Conservation (phyloP, 2,329 filamentous ascomycete genomes). For the Botryotinia calthae region DNA sequence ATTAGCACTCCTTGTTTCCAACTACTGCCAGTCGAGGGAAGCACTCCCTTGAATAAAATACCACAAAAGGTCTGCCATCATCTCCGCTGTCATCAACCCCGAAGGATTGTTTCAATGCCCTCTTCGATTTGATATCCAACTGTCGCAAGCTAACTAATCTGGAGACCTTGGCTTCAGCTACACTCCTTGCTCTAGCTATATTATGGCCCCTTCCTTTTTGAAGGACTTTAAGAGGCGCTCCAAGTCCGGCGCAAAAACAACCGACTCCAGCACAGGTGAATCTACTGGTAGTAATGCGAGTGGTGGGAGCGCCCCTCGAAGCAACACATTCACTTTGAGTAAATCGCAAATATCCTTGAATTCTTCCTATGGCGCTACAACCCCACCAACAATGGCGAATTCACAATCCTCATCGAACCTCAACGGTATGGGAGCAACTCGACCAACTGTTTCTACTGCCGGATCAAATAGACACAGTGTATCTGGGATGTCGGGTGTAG, state of each 20-base stretch:
- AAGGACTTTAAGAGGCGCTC: constrained; percentile 76
- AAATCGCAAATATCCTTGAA: constrained; percentile 59
- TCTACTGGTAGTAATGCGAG: constrained; percentile 32
- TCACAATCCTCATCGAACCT: constrained; percentile 61
- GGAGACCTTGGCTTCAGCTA: background rate
- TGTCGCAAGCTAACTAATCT: background rate
- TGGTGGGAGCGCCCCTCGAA: constrained; percentile 41
- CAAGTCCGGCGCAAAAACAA: constrained; percentile 68
- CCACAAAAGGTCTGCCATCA: constrained; percentile 2
- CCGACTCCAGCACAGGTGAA: constrained; percentile 45
- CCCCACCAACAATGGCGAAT: constrained; percentile 41
- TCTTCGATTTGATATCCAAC: background rate
- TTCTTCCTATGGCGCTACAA: constrained; percentile 51
- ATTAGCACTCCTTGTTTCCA: background rate
- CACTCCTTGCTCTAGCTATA: constrained; percentile 15
- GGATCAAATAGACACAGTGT: constrained; percentile 60
- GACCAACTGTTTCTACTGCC: constrained; percentile 44
- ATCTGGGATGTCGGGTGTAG: constrained; percentile 60
- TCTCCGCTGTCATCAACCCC: background rate
- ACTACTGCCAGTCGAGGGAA: background rate
- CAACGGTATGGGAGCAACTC: constrained; percentile 53
- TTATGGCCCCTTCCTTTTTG: constrained; percentile 65
- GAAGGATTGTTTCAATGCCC: background rate
- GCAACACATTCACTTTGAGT: constrained; percentile 52
- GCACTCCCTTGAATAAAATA: background rate